Evolutionary conservation across 345 rosid species (phyloP).

Genomic region (Euphorbia tirucalli): DNA sequence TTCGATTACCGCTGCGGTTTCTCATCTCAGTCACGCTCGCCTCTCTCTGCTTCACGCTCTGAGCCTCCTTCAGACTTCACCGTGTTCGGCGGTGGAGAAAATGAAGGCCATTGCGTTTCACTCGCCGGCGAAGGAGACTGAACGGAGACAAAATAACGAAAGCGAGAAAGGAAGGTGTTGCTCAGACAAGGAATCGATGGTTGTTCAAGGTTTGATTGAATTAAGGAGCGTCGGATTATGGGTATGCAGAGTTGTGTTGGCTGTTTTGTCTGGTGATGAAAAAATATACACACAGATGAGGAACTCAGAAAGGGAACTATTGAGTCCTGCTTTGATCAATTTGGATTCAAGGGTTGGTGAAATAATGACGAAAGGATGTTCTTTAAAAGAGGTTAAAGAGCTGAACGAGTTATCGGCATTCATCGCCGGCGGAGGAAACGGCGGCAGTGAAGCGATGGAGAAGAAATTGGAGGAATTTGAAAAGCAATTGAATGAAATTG

Average conservation of each 20-base stretch:
- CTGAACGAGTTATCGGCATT: constrained; percentile 45
- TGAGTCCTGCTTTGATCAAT: constrained; percentile 22
- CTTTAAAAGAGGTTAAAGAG: constrained; percentile 44
- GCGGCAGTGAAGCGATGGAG: constrained; percentile 32
- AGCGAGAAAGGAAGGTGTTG: constrained; percentile 13
- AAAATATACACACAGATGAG: constrained; percentile 38
- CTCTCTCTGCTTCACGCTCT: constrained; percentile 47
- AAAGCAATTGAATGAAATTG: constrained; percentile 39
- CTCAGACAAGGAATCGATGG: constrained; percentile 37
- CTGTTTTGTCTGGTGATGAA: constrained; percentile 44
- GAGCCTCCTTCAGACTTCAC: constrained; percentile 37
- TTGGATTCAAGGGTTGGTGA: constrained; percentile 29
- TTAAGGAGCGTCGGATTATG: constrained; percentile 41
- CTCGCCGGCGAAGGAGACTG: constrained; percentile 22
- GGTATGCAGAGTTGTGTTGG: constrained; percentile 42
- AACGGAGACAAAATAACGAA: constrained; percentile 7
- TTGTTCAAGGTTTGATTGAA: constrained; percentile 43
- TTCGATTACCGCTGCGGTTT: constrained; percentile 38
- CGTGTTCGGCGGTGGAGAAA: constrained; percentile 33
- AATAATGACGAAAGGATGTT: constrained; percentile 26
- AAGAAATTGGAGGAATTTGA: constrained; percentile 38
- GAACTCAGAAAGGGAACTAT: constrained; percentile 18
- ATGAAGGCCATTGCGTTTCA: constrained; percentile 31
- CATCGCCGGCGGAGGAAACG: constrained; percentile 20
- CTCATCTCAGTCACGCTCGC: constrained; percentile 43